Percentiles rank a stretch among this genome's conserved stretches.
Evolutionary conservation across 176 grass and related monocot species (phyloP).

Genomic region (Poa annua): DNA sequence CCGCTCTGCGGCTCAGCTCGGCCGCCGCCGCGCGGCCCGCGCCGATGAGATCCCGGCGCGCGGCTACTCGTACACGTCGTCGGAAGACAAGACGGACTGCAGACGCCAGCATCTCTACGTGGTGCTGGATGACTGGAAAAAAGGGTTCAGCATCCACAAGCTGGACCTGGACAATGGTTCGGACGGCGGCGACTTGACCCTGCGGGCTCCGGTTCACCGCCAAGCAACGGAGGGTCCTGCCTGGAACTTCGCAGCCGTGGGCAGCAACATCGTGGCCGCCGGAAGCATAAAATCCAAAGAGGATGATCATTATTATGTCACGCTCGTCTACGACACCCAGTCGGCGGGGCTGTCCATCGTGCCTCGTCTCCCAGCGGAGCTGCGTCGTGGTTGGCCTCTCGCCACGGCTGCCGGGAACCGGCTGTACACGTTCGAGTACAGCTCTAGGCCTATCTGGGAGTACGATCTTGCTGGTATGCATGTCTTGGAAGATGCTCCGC

Average conservation of each 20-base stretch:
- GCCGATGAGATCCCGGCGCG: neutral
- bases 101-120: neutral
- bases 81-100: neutral
- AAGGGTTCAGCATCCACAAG: neutral
- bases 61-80: neutral
- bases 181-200: neutral
- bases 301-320: neutral
- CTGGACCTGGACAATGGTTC: neutral
- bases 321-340: neutral
- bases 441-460: neutral
- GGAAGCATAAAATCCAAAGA: neutral
- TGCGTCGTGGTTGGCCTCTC: no score
- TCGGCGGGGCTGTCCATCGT: neutral
- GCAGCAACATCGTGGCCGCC: neutral
- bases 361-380: neutral
- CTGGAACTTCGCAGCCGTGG: neutral
- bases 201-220: neutral
- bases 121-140: neutral
- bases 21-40: no score
- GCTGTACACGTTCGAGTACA: neutral
- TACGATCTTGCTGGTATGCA: neutral
- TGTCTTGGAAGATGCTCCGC: neutral
- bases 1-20: neutral
- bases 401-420: neutral
- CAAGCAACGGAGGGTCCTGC: neutral